Conservation (phyloP, 2,329 filamentous ascomycete genomes). For the Fusarium sp. region DNA sequence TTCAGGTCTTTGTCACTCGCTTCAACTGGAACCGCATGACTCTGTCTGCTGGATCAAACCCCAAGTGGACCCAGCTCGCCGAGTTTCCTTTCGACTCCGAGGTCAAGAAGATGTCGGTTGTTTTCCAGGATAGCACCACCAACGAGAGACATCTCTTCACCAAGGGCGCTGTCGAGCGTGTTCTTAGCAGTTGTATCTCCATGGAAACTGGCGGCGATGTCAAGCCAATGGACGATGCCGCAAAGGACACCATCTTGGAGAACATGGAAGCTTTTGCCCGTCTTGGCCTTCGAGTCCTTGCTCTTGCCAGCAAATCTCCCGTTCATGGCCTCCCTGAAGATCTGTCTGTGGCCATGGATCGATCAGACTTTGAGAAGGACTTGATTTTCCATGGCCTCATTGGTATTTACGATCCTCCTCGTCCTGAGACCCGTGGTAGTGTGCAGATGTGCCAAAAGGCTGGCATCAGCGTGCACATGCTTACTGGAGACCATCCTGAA, state of each 20-base stretch:
- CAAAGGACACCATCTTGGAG: slow-evolving; percentile 63
- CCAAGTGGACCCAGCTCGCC: slow-evolving; percentile 67
- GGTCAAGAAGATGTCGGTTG: slow-evolving; percentile 81
- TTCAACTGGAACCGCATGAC: slow-evolving; percentile 70
- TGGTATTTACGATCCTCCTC: slow-evolving; percentile 75
- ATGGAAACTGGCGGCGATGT: slow-evolving; percentile 54
- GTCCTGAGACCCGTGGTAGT: slow-evolving; percentile 66
- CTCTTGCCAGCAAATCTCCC: slow-evolving; percentile 57
- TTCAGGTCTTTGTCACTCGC: slow-evolving; percentile 77
- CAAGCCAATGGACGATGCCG: slow-evolving; percentile 47
- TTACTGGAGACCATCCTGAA: slow-evolving; percentile 72
- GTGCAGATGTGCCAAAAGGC: slow-evolving; percentile 67
- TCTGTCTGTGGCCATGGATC: slow-evolving; percentile 26
- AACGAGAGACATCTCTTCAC: slow-evolving; percentile 63
- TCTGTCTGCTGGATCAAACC: slow-evolving; percentile 59
- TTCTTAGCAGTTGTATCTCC: slow-evolving; percentile 68
- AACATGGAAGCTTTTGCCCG: slow-evolving; percentile 75
- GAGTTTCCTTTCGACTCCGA: slow-evolving; percentile 81
- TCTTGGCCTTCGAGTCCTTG: slow-evolving; percentile 73
- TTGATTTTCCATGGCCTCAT: slow-evolving; percentile 73
- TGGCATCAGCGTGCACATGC: slow-evolving; percentile 72
- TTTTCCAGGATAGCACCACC: slow-evolving; percentile 60
- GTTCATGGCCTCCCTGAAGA: slow-evolving; percentile 31
- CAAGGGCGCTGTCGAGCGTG: slow-evolving; percentile 74
- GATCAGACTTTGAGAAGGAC: slow-evolving; percentile 57